A percentile compares a stretch with the other conserved stretches of the same genome.
Evolutionary conservation across 306 rosid species (phyloP).

Genomic region (Vigna nakashimae): DNA sequence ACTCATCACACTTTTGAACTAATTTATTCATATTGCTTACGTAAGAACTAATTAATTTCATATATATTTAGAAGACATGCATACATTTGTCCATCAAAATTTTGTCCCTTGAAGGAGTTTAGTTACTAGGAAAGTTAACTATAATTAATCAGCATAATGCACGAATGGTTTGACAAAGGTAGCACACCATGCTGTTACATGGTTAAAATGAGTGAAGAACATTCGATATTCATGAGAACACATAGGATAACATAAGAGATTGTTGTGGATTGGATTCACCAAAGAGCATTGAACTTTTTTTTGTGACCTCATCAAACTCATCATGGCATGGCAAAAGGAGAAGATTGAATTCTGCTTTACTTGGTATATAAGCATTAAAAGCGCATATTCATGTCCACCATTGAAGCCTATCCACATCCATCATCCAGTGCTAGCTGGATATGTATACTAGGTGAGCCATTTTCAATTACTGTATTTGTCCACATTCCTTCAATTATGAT

Average conservation of each 20-base stretch:
- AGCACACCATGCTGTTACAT: not conserved
- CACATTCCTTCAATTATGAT: conserved; percentile 18
- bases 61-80: not conserved
- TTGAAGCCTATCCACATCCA: not conserved
- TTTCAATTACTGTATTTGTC: not conserved
- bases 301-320: not conserved
- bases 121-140: conserved; percentile 19
- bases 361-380: conserved; percentile 27
- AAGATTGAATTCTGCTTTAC: not conserved
- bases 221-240: not conserved
- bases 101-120: not conserved
- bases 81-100: not conserved
- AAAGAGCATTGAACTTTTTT: not conserved
- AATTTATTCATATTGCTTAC: not conserved
- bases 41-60: not conserved
- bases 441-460: not conserved
- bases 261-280: not conserved
- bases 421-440: not conserved
- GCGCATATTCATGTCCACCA: conserved; percentile 9
- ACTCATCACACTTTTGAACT: not conserved
- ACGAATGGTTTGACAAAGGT: conserved; percentile 2
- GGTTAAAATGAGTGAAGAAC: not conserved
- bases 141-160: conserved; percentile 21
- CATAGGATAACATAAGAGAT: not conserved
- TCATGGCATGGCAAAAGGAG: conserved; percentile 9